Percentiles rank a stretch among this genome's conserved stretches.
Evolutionary conservation across 1,284 basidiomycete genomes (phyloP).

Genomic region (Naganishia sp.): DNA sequence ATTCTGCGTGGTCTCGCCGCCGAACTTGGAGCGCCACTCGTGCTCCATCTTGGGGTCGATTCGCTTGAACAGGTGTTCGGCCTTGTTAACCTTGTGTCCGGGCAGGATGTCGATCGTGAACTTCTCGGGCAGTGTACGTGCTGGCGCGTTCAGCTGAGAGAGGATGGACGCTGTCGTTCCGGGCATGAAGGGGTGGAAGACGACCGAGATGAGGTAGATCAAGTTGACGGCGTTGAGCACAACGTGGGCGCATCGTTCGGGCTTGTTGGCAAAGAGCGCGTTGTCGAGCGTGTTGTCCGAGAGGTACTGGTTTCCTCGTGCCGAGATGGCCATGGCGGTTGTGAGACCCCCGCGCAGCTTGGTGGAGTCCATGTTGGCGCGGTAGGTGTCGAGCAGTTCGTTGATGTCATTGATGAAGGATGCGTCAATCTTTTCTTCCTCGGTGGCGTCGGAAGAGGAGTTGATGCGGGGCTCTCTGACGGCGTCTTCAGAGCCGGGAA

Average conservation of each 20-base stretch:
- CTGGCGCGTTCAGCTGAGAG: conserved; percentile 84
- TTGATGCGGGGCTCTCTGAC: conserved; percentile 60
- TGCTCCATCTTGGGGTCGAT: conserved; percentile 91
- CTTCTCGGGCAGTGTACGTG: conserved; percentile 69
- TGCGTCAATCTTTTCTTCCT: conserved; percentile 64
- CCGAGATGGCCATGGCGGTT: conserved; percentile 85
- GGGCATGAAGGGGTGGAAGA: conserved; percentile 97
- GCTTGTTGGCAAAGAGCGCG: conserved; percentile 76
- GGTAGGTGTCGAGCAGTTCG: conserved; percentile 74
- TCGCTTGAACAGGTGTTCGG: conserved; percentile 88
- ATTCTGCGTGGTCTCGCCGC: conserved; percentile 58
- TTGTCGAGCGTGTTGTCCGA: conserved; percentile 91
- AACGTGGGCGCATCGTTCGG: conserved; percentile 84
- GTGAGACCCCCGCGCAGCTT: conserved; percentile 86
- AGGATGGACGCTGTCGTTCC: conserved; percentile 80
- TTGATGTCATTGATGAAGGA: conserved; percentile 84
- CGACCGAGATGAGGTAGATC: conserved; percentile 83
- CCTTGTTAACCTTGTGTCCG: conserved; percentile 82
- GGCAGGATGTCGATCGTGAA: conserved; percentile 77
- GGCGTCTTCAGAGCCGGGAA: conserved; percentile 74
- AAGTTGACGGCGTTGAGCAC: conserved; percentile 87
- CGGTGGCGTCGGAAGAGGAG: conserved; percentile 51
- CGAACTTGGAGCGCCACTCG: conserved; percentile 78
- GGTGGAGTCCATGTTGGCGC: conserved; percentile 84
- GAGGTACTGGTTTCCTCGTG: conserved; percentile 90